Evolutionary conservation across 1,284 basidiomycete genomes (phyloP).

Genomic region (Moesziomyces globuligerus): DNA sequence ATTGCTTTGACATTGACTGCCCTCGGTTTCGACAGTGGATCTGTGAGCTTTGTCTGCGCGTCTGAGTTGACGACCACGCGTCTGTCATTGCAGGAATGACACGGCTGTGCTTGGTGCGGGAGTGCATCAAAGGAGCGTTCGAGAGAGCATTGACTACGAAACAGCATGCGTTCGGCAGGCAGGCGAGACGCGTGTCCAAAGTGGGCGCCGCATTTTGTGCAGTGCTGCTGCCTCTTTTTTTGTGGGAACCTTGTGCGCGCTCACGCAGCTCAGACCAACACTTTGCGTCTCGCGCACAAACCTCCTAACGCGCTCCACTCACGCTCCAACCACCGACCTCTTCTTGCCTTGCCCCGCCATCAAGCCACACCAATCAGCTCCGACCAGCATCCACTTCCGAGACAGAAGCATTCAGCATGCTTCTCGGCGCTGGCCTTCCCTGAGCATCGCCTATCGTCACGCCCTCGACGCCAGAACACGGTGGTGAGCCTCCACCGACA

Average conservation of each 20-base stretch:
- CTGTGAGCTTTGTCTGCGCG: too few species aligned
- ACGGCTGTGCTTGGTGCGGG: too few species aligned
- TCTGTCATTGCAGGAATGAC: too few species aligned
- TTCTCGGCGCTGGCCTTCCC: not conserved
- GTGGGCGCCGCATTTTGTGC: not conserved
- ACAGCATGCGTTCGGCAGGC: not conserved
- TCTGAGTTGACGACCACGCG: too few species aligned
- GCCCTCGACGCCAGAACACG: not conserved
- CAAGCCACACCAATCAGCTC: not conserved
- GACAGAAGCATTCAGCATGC: not conserved
- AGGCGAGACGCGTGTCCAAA: constrained; percentile 17
- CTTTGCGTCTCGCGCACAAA: constrained; percentile 1
- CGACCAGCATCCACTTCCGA: too few species aligned
- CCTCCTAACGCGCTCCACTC: too few species aligned
- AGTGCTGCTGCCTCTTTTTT: constrained; percentile 19
- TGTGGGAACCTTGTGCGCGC: not conserved
- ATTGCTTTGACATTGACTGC: not conserved
- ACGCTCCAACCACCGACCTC: too few species aligned
- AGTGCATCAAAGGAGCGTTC: too few species aligned
- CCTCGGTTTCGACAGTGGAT: too few species aligned
- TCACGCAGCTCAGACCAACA: constrained; percentile 34
- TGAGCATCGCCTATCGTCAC: not conserved
- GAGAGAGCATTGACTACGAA: too few species aligned
- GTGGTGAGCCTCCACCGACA: not conserved
- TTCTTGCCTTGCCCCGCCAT: too few species aligned